A percentile compares a stretch with the other conserved stretches of the same genome.
phyloP scores from a whole-genome alignment of 176 grass and related monocot species.

The Cenchrus americanus region DNA sequence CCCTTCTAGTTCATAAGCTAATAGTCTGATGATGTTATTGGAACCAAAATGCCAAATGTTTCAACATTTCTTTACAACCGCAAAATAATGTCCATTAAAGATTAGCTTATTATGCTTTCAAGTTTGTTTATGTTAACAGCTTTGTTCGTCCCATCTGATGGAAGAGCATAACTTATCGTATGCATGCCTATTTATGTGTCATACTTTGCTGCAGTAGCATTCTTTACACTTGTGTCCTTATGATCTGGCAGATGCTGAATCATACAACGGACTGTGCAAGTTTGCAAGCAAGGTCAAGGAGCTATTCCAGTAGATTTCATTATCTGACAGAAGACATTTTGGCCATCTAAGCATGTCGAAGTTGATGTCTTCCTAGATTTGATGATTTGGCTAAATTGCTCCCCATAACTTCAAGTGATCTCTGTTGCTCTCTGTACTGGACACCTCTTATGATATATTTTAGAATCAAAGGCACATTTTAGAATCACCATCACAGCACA shows the following conservation, averaged over 20 bases:
- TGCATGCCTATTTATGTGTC: not conserved
- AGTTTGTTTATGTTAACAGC: slow-evolving; percentile 3
- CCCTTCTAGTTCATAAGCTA: not conserved
- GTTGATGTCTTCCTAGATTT: not conserved
- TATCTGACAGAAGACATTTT: slow-evolving; percentile 23
- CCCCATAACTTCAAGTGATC: not conserved
- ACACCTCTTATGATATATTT: too few species aligned
- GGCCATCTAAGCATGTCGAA: not conserved
- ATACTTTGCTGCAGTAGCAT: not conserved
- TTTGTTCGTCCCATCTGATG: not conserved
- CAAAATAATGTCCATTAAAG: not conserved
- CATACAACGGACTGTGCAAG: slow-evolving; percentile 79
- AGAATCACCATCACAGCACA: not conserved
- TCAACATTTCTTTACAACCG: too few species aligned
- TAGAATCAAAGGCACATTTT: too few species aligned
- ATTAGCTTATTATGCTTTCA: not conserved
- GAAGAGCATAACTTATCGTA: too few species aligned
- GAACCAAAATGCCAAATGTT: too few species aligned
- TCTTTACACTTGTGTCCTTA: not conserved
- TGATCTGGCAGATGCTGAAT: slow-evolving; percentile 48
- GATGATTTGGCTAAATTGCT: slow-evolving; percentile 21
- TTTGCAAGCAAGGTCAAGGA: slow-evolving; percentile 72
- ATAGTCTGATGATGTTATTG: not conserved
- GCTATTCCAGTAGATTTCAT: slow-evolving; percentile 65
- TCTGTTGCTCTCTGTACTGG: not conserved